phyloP scores from a whole-genome alignment of 805 yeast species.

The Isabelozyma heimii region DNA sequence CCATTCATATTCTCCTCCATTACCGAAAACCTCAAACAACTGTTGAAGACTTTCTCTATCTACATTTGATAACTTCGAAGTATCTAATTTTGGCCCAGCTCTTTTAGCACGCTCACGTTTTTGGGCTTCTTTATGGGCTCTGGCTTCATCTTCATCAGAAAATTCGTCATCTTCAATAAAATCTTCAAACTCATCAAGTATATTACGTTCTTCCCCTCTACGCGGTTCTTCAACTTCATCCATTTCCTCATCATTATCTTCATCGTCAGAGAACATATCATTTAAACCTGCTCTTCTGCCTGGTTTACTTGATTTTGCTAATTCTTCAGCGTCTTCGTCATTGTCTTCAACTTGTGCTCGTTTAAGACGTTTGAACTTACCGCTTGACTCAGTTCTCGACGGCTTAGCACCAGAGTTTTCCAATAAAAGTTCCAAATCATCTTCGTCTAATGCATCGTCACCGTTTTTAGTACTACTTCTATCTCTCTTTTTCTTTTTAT shows the following conservation, averaged over 20 bases:
- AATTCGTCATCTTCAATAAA: slow-evolving; percentile 97
- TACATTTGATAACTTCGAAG: slow-evolving; percentile 57
- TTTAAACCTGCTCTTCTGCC: slow-evolving; percentile 42
- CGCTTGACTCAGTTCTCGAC: slow-evolving; percentile 28
- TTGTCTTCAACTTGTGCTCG: slow-evolving; percentile 48
- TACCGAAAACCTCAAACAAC: slow-evolving; percentile 92
- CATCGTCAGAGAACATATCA: slow-evolving; percentile 76
- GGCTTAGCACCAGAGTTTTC: slow-evolving; percentile 84
- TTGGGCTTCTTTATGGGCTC: slow-evolving; percentile 29
- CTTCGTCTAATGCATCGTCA: slow-evolving; percentile 83
- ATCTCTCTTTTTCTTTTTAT: slow-evolving; percentile 41
- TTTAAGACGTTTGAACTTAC: slow-evolving; percentile 78
- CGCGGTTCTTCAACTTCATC: slow-evolving; percentile 29
- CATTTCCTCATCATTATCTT: slow-evolving; percentile 26
- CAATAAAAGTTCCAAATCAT: slow-evolving; percentile 86
- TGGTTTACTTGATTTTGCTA: neutral
- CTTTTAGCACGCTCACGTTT: slow-evolving; percentile 31
- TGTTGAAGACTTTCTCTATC: slow-evolving; percentile 92
- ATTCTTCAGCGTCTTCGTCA: slow-evolving; percentile 26
- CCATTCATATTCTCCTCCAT: slow-evolving; percentile 97
- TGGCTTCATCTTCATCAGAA: slow-evolving; percentile 75
- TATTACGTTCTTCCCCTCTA: slow-evolving; percentile 31
- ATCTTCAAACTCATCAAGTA: slow-evolving; percentile 86
- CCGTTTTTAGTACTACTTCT: slow-evolving; percentile 28
- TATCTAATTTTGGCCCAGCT: slow-evolving; percentile 47